A percentile compares a stretch with the other conserved stretches of the same genome.
Evolutionary conservation across 2,329 filamentous ascomycete genomes (phyloP).

Genomic region (Alternaria postmessia): DNA sequence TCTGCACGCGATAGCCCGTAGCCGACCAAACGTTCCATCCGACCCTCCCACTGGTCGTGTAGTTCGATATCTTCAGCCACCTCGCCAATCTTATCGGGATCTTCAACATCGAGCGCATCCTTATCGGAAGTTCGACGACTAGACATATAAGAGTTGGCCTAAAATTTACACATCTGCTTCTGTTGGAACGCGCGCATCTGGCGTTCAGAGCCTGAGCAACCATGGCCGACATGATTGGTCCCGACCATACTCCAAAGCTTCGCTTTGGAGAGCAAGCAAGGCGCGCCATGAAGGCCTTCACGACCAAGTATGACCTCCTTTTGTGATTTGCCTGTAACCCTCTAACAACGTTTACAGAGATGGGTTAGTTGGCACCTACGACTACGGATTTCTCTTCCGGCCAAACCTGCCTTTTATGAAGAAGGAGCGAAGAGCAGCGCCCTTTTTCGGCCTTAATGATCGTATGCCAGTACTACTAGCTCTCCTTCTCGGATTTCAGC

Average conservation of each 20-base stretch:
- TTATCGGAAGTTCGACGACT: constrained; percentile 21
- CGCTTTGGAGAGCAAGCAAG: constrained; percentile 53
- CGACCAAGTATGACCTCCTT: constrained; percentile 54
- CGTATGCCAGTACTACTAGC: constrained; percentile 78
- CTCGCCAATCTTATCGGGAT: constrained; percentile 28
- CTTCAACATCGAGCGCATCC: constrained; percentile 7
- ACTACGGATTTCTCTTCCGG: constrained; percentile 88
- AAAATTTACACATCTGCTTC: background rate
- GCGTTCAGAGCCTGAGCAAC: background rate
- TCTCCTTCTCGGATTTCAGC: constrained; percentile 79
- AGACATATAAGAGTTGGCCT: background rate
- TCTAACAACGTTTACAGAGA: constrained; percentile 55
- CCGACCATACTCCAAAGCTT: constrained; percentile 52
- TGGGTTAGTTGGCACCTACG: constrained; percentile 83
- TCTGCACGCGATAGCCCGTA: constrained; percentile 17
- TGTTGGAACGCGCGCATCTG: background rate
- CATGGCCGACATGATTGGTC: constrained; percentile 55
- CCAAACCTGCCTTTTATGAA: constrained; percentile 85
- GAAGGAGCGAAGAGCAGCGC: constrained; percentile 65
- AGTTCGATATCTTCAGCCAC: constrained; percentile 28
- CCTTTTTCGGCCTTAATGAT: constrained; percentile 86
- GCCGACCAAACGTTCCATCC: constrained; percentile 3
- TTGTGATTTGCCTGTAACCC: background rate
- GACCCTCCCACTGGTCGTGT: constrained; percentile 15
- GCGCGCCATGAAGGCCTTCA: constrained; percentile 56